Evolutionary conservation across 2,329 filamentous ascomycete species (phyloP).

Genomic region (Neofusicoccum laricinum): DNA sequence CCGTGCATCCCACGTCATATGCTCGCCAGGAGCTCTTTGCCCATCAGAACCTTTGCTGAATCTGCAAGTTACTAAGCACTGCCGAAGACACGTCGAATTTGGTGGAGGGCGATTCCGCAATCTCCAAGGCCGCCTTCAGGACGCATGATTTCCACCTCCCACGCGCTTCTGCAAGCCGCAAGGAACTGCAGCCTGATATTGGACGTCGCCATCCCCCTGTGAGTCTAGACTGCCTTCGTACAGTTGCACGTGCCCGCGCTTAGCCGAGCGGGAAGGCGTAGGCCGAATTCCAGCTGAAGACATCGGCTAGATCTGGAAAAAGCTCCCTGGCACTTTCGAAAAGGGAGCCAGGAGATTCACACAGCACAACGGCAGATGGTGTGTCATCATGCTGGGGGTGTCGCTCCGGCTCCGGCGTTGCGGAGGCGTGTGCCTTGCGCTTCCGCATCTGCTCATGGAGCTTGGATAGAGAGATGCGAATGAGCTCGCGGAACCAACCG

Average conservation of each 20-base stretch:
- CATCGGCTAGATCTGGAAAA: background rate
- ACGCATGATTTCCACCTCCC: no score
- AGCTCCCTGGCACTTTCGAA: slow-evolving; percentile 6
- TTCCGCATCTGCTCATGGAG: background rate
- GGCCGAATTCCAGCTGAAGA: background rate
- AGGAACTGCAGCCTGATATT: no score
- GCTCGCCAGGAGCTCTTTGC: no score
- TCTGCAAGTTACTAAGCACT: no score
- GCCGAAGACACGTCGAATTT: no score
- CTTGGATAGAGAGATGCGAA: background rate
- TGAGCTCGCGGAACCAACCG: slow-evolving; percentile 2
- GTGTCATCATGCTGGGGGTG: background rate
- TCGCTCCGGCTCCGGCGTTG: background rate
- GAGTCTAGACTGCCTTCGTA: no score
- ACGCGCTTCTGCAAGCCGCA: no score
- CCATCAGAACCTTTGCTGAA: no score
- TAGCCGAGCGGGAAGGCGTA: background rate
- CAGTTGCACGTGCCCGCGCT: no score
- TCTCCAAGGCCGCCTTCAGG: no score
- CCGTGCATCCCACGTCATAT: background rate
- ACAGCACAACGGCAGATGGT: background rate
- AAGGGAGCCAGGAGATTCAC: background rate
- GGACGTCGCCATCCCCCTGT: no score
- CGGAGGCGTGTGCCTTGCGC: background rate
- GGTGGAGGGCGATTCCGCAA: no score